Evolutionary conservation across 2,329 filamentous ascomycete genomes (phyloP), one percentile per base, ranked within the genome.

Genomic region (Trichoderma koningiopsis): DNA sequence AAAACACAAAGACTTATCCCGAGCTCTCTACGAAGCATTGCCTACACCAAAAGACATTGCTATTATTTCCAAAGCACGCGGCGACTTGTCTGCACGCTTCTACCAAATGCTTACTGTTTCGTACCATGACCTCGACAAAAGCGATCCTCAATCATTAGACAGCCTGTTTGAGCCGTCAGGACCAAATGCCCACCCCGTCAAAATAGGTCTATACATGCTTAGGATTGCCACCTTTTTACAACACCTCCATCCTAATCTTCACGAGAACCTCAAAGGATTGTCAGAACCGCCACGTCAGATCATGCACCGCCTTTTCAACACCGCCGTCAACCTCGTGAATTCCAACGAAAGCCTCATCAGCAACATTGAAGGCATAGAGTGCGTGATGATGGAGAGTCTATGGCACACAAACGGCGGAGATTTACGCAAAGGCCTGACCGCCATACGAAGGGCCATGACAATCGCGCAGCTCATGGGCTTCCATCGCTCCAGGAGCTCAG

Each of bases 351-450:
- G 82, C 2, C 73, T 88, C 0, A 72, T 83, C 0, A 77, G 75
- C 29, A 82, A 80, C 0, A 49, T 85, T 1, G 84, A 86, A 64
- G 83, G 84, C 0, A 73, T 87, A 6, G 83, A 86, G 69, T 85
- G 83, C 63, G 71, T 87, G n/a, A 78, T 86, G 71, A 76, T 87
- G 0, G 81, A 86, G 70, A 79, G 78, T 14, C 76, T 85, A 27
- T 84, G 82, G 71, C 77, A 83, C 7, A 81, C 81, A 33, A 85
- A 86, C 33, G 74, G 75, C 0, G 86, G 86, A 1, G 80, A 83
- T 33, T 76, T 86, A 3, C 80, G 83, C 0, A 77, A 79, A 0
- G 78, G 83, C 0, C 87, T 83, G 83, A 72, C 86, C 4, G 76
- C 78, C 0, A 78, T 78, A 43, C 81, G 85, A 3, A 79, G 83